Evolutionary conservation across 306 rosid genomes (phyloP).

Genomic region (Acmispon strigosus): DNA sequence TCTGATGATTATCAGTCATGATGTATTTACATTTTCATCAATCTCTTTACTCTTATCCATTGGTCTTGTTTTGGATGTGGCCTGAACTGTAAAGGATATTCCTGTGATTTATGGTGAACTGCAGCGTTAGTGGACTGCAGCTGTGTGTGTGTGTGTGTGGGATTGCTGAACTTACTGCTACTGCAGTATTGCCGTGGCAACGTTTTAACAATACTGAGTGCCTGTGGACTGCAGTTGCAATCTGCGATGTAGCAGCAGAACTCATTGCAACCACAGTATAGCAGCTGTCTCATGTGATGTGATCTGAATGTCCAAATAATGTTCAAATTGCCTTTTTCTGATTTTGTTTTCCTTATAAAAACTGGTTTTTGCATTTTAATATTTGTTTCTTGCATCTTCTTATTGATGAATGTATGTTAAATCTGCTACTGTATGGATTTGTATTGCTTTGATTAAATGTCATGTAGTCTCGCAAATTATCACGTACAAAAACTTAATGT

Average conservation of each 20-base stretch:
- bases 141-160: no score
- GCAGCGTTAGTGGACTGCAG: background rate
- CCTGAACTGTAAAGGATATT: background rate
- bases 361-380: background rate
- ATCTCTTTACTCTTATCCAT: background rate
- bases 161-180: background rate
- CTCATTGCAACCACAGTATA: background rate
- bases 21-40: background rate
- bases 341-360: background rate
- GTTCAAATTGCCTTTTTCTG: background rate
- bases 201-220: background rate
- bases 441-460: background rate
- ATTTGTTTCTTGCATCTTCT: background rate
- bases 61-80: background rate
- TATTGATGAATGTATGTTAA: slow-evolving; percentile 1
- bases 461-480: background rate
- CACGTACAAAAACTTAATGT: background rate
- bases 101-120: background rate
- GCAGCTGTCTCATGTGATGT: background rate
- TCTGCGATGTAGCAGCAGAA: background rate
- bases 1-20: no score
- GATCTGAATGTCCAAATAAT: background rate
- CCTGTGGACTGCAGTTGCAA: background rate
- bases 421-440: background rate
- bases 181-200: background rate